Evolutionary conservation across 2,329 filamentous ascomycete species (phyloP), one percentile per base, ranked within the genome.

Genomic region (Ophiosphaerella korrae): DNA sequence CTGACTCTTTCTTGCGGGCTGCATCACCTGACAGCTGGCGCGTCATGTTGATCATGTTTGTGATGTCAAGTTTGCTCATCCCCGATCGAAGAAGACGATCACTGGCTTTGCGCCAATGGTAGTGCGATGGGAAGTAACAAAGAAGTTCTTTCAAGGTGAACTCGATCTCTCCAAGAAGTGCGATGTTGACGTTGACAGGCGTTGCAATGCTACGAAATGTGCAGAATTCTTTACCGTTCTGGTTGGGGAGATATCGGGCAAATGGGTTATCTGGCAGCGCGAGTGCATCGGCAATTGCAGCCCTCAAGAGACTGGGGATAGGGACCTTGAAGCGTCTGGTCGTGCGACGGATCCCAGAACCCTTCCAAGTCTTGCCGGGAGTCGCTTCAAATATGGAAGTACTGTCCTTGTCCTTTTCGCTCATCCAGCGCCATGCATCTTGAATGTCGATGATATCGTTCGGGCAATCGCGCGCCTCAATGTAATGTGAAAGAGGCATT

Each of bases 371-470:
- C 32, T 53, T 57, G 0, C 23, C 29, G 2, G 49, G 31, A 1
- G 49, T 26, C 1, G 51, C 39, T 3, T n/a, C 18, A 16, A 57
- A 63, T 3, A 16, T 31, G 2, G 16, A 21, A 3, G 14, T 12
- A 3, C 44, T 36, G 2, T 37, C 12, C 5, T n/a, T 21, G n/a
- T 57, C 50, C 31, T 52, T 49, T 1, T 47, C 32, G 0, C n/a
- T 14, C 0, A 62, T 34, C 60, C 58, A 63, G 3, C 58, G 44
- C 58, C 58, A 63, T 4, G 42, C 60, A 7, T 63, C 58, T 8
- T 49, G 24, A 5, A 62, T 42, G 34, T 63, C 56, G 14, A 62
- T 34, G n/a, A 63, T 13, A 21, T 40, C 37, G 13, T 62, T 44
- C 0, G 60, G 60, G 14, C 55, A 62, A 16, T 63, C 56, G 2